A percentile compares a stretch with the other conserved stretches of the same genome.
These are phyloP conservation scores for Cutaneotrichosporon cutaneum DNA, from an alignment of 1,284 basidiomycete genomes.

Conservation along the genomic window DNA sequence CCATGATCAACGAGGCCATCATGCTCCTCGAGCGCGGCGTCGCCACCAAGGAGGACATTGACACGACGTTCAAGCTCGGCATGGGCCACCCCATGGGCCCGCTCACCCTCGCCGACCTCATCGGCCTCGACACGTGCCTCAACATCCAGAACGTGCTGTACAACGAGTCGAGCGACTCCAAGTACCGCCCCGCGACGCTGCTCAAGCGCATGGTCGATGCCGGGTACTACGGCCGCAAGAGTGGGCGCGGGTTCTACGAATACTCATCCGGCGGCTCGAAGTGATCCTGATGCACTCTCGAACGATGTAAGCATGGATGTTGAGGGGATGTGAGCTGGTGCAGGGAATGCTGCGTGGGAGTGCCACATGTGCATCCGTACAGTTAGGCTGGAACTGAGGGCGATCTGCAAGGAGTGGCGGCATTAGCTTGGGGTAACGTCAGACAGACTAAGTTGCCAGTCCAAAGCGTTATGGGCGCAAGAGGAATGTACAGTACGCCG, in stretches of 20 bases:
- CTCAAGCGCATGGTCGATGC: constrained; percentile 95
- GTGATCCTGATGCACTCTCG: no score
- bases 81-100: constrained; percentile 98
- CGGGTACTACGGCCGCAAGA: constrained; percentile 83
- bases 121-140: constrained; percentile 87
- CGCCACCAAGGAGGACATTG: constrained; percentile 90
- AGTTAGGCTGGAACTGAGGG: no score
- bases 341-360: no score
- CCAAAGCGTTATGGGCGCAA: no score
- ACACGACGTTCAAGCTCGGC: constrained; percentile 86
- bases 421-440: no score
- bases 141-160: constrained; percentile 86
- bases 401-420: no score
- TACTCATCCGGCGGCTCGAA: constrained; percentile 43
- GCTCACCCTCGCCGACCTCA: constrained; percentile 80
- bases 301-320: no score
- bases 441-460: no score
- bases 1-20: constrained; percentile 68
- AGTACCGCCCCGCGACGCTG: constrained; percentile 89
- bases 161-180: constrained; percentile 86
- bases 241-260: constrained; percentile 77
- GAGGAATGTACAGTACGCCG: no score
- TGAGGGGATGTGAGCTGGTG: no score
- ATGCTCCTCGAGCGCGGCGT: constrained; percentile 88
- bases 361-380: no score